Conservation (phyloP, 805 yeast genomes). For the Lipomyces yamadae region DNA sequence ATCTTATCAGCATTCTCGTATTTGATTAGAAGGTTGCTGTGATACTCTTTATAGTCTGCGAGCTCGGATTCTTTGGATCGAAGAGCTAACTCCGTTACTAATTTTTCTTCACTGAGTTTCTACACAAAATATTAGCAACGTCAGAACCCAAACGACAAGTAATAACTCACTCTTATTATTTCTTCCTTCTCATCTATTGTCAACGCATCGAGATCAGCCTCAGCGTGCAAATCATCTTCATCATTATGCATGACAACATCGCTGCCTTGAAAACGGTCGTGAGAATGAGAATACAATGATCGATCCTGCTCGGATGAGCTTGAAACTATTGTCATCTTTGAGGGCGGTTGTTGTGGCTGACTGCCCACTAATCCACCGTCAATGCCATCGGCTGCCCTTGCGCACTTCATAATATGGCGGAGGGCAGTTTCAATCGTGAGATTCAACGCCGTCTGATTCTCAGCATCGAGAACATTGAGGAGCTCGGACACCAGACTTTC, state of each 20-base stretch:
- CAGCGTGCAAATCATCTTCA: neutral
- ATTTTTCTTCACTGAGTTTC: slow-evolving; percentile 5
- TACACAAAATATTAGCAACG: neutral
- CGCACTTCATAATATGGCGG: slow-evolving; percentile 14
- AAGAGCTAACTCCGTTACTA: neutral
- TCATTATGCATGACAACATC: slow-evolving; percentile 8
- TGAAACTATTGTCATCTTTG: neutral
- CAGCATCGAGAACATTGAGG: slow-evolving; percentile 28
- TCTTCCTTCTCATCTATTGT: slow-evolving; percentile 1
- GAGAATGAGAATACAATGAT: neutral
- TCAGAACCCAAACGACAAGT: neutral
- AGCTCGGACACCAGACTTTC: slow-evolving; percentile 23
- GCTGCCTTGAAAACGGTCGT: neutral
- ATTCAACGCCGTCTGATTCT: slow-evolving; percentile 15
- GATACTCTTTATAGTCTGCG: neutral
- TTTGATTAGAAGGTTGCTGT: slow-evolving; percentile 6
- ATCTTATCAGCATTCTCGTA: slow-evolving; percentile 6
- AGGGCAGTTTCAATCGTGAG: slow-evolving; percentile 18
- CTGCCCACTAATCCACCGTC: neutral
- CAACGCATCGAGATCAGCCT: slow-evolving; percentile 3
- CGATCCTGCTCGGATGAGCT: neutral
- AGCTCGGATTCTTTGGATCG: slow-evolving; percentile 14
- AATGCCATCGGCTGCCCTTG: slow-evolving; percentile 23
- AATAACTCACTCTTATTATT: slow-evolving; percentile 8
- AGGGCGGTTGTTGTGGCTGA: neutral